These are phyloP conservation scores for Discostella pseudostelligera DNA, from an alignment of 108 stramenopile genomes.

Conservation along the genomic window DNA sequence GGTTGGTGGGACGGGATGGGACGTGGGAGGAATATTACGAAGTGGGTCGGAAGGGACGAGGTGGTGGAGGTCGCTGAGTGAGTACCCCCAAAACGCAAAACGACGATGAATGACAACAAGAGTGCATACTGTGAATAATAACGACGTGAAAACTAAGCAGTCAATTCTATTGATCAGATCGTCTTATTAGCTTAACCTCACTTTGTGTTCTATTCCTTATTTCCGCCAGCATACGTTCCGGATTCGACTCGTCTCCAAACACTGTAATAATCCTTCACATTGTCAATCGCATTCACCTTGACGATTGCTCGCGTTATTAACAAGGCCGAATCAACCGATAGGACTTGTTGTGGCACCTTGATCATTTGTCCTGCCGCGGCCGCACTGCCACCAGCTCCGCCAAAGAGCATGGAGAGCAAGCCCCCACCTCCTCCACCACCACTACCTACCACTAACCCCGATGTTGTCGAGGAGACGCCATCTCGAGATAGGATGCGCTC, in stretches of 20 bases:
- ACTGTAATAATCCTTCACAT: constrained; percentile 73
- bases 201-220: no score
- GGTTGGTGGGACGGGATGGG: constrained; percentile 52
- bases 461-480: constrained; percentile 26
- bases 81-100: no score
- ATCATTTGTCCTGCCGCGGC: constrained; percentile 36
- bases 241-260: constrained; percentile 73
- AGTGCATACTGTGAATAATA: no score
- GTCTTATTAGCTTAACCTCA: no score
- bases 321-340: constrained; percentile 73
- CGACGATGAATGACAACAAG: no score
- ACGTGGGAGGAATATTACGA: constrained; percentile 51
- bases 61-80: not conserved
- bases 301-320: constrained; percentile 61
- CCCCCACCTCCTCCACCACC: constrained; percentile 27
- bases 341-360: constrained; percentile 67
- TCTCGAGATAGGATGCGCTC: constrained; percentile 54
- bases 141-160: no score
- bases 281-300: constrained; percentile 43
- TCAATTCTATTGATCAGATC: no score
- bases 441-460: constrained; percentile 12
- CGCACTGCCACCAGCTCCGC: constrained; percentile 37
- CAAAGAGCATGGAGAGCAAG: constrained; percentile 46
- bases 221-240: constrained; percentile 38
- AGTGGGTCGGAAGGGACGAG: constrained; percentile 1